phyloP scores from a whole-genome alignment of 2,329 filamentous ascomycete species.

The Rhinocladiella mackenziei region DNA sequence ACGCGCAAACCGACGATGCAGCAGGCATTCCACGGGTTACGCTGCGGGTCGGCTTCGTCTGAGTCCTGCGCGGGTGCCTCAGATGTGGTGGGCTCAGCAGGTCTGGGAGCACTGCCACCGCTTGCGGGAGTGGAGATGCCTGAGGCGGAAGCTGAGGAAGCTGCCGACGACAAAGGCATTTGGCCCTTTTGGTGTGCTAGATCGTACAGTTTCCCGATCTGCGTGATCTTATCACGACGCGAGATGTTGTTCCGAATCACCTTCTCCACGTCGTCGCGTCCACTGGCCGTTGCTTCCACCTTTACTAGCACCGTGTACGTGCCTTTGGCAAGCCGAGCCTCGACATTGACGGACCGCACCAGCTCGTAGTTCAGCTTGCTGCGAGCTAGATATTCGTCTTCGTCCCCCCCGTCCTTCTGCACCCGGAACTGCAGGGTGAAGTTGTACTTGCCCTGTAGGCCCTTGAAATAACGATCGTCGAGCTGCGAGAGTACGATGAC shows the following conservation, averaged over 20 bases:
- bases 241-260: slow-evolving; percentile 64
- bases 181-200: slow-evolving; percentile 44
- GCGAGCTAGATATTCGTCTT: slow-evolving; percentile 56
- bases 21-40: slow-evolving; percentile 57
- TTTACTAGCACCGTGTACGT: slow-evolving; percentile 73
- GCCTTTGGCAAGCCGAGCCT: slow-evolving; percentile 69
- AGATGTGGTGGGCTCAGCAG: slow-evolving; percentile 32
- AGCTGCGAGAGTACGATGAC: slow-evolving; percentile 59
- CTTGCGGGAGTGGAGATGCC: slow-evolving; percentile 10
- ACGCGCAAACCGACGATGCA: slow-evolving; percentile 59
- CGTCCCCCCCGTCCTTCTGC: slow-evolving; percentile 50
- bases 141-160: slow-evolving; percentile 25
- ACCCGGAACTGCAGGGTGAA: slow-evolving; percentile 58
- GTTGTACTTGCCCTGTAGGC: slow-evolving; percentile 54
- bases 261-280: slow-evolving; percentile 47
- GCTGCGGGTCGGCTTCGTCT: slow-evolving; percentile 27
- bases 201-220: slow-evolving; percentile 47
- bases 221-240: slow-evolving; percentile 65
- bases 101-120: slow-evolving; percentile 29
- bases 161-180: slow-evolving; percentile 21
- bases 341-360: slow-evolving; percentile 70
- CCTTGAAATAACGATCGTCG: slow-evolving; percentile 58
- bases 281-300: slow-evolving; percentile 61
- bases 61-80: slow-evolving; percentile 26
- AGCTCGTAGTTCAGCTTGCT: slow-evolving; percentile 58